Conservation (phyloP, 306 rosid genomes). For the Sindora glabra region DNA sequence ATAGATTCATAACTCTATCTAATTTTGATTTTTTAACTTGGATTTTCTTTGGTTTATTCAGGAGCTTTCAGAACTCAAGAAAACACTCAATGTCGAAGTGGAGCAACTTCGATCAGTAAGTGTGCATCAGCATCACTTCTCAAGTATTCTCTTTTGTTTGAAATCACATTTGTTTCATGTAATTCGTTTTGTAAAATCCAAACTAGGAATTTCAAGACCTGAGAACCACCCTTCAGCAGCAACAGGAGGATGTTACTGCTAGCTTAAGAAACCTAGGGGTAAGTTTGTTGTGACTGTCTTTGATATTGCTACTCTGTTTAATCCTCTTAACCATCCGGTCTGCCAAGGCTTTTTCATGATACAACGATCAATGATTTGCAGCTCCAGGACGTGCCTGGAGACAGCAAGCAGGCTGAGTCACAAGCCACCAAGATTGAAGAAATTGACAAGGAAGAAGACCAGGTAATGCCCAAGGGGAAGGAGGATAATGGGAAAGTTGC, state of each 20-base stretch:
- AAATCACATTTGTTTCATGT: not conserved
- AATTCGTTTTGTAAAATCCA: not conserved
- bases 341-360: not conserved
- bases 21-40: too few relatives aligned
- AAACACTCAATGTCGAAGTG: conserved; percentile 86
- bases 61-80: conserved; percentile 90
- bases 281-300: conserved; percentile 6
- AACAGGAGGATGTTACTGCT: conserved; percentile 88
- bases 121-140: conserved; percentile 2
- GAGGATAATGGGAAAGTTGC: conserved; percentile 34
- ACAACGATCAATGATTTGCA: conserved; percentile 28
- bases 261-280: conserved; percentile 78
- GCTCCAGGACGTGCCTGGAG: conserved; percentile 59
- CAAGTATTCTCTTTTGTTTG: not conserved
- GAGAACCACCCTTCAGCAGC: conserved; percentile 88
- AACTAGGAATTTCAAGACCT: conserved; percentile 88
- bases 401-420: conserved; percentile 25
- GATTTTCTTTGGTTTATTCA: conserved; percentile 24
- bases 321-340: not conserved
- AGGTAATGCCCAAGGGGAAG: conserved; percentile 22
- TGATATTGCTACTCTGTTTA: not conserved
- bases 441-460: conserved; percentile 26
- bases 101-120: conserved; percentile 87
- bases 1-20: too few relatives aligned
- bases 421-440: conserved; percentile 30